phyloP scores from a whole-genome alignment of 1,139 yeast species.

The Suhomyces terraborum region DNA sequence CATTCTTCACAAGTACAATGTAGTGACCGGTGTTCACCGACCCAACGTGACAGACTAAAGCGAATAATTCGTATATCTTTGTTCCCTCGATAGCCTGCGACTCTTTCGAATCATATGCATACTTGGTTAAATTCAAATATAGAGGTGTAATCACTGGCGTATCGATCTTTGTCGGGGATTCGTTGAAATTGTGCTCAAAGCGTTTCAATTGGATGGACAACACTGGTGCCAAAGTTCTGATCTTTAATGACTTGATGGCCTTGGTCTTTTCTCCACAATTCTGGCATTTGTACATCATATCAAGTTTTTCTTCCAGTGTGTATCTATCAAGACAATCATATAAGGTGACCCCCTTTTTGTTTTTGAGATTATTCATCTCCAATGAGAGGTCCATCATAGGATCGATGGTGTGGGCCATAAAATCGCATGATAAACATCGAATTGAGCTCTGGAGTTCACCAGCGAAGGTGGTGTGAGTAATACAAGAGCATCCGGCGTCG shows the following conservation, averaged over 20 bases:
- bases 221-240: slow-evolving; percentile 73
- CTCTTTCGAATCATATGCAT: slow-evolving; percentile 41
- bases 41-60: slow-evolving; percentile 86
- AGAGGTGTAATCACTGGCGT: slow-evolving; percentile 72
- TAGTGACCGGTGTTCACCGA: slow-evolving; percentile 95
- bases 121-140: slow-evolving; percentile 67
- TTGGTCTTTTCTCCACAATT: slow-evolving; percentile 60
- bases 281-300: slow-evolving; percentile 69
- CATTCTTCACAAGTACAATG: slow-evolving; percentile 71
- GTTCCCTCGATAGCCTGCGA: slow-evolving; percentile 24
- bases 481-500: slow-evolving; percentile 59
- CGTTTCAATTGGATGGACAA: slow-evolving; percentile 83
- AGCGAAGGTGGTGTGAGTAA: slow-evolving; percentile 77
- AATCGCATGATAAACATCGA: slow-evolving; percentile 68
- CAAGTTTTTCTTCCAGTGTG: slow-evolving; percentile 75
- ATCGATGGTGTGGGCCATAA: slow-evolving; percentile 70
- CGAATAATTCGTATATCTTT: slow-evolving; percentile 74
- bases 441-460: slow-evolving; percentile 77
- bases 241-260: slow-evolving; percentile 69
- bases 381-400: slow-evolving; percentile 89
- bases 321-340: slow-evolving; percentile 73
- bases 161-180: slow-evolving; percentile 72
- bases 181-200: slow-evolving; percentile 69
- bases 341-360: slow-evolving; percentile 36
- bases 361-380: slow-evolving; percentile 52